A percentile compares a stretch with the other conserved stretches of the same genome.
phyloP scores from a whole-genome alignment of 306 rosid genomes.

The Acacia confusa region DNA sequence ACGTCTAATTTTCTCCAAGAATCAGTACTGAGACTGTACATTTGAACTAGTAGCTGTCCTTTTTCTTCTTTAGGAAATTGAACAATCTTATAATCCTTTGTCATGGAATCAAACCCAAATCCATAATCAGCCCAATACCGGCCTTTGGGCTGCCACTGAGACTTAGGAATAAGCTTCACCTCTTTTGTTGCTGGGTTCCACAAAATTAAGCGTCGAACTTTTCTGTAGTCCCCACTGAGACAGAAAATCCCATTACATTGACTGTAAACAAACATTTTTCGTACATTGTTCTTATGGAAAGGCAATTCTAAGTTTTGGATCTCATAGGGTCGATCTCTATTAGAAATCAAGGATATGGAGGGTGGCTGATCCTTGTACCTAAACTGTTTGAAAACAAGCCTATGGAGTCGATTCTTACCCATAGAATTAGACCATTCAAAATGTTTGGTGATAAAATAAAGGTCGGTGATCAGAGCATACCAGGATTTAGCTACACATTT shows the following conservation, averaged over 20 bases:
- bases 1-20: neutral
- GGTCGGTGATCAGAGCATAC: neutral
- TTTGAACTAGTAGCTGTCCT: neutral
- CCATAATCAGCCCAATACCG: neutral
- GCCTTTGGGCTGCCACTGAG: neutral
- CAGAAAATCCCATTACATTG: neutral
- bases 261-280: neutral
- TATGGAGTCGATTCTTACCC: neutral
- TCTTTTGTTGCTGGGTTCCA: neutral
- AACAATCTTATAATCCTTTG: neutral
- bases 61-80: neutral
- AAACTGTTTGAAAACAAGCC: neutral
- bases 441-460: neutral
- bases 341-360: neutral
- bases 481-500: conserved; percentile 1
- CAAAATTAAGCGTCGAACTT: neutral
- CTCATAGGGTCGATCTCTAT: neutral
- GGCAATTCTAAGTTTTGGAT: neutral
- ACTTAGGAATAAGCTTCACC: neutral
- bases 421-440: neutral
- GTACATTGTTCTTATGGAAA: too few relatives aligned
- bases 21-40: neutral
- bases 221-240: neutral
- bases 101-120: neutral
- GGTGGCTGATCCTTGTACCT: neutral